Conservation (phyloP, 371 early-diverging fungal species). For the Haplosporangium sp. region DNA sequence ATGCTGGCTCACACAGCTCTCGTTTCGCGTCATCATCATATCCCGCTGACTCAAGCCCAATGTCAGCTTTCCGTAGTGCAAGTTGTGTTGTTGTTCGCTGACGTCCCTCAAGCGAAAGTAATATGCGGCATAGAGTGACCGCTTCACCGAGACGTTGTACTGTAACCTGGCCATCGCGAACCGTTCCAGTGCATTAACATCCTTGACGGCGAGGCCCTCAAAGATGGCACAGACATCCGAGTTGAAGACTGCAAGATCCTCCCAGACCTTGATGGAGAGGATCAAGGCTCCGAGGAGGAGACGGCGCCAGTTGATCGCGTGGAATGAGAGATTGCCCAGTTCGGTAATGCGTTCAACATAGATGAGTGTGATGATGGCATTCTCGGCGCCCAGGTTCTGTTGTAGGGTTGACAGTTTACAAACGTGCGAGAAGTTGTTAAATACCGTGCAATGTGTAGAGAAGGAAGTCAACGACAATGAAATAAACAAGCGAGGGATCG, state of each 20-base stretch:
- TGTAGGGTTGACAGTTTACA: no score
- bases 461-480: not conserved
- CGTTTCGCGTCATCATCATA: conserved; percentile 6
- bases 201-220: conserved; percentile 70
- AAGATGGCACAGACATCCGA: conserved; percentile 84
- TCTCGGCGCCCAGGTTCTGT: conserved; percentile 69
- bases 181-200: conserved; percentile 71
- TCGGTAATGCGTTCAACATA: conserved; percentile 79
- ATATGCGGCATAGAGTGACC: conserved; percentile 66
- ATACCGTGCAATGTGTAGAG: not conserved
- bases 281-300: conserved; percentile 76
- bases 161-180: conserved; percentile 66
- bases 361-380: conserved; percentile 77
- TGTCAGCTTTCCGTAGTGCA: conserved; percentile 29
- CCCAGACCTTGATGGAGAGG: conserved; percentile 87
- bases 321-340: conserved; percentile 68
- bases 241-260: conserved; percentile 90
- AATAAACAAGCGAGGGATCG: not conserved
- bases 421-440: no score
- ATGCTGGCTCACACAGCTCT: not conserved
- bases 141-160: conserved; percentile 71
- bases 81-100: conserved; percentile 35
- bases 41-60: conserved; percentile 37
- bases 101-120: conserved; percentile 71
- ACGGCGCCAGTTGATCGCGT: conserved; percentile 79